Evolutionary conservation across 1,284 basidiomycete genomes (phyloP).

Genomic region (Stygiomarasmius scandens): DNA sequence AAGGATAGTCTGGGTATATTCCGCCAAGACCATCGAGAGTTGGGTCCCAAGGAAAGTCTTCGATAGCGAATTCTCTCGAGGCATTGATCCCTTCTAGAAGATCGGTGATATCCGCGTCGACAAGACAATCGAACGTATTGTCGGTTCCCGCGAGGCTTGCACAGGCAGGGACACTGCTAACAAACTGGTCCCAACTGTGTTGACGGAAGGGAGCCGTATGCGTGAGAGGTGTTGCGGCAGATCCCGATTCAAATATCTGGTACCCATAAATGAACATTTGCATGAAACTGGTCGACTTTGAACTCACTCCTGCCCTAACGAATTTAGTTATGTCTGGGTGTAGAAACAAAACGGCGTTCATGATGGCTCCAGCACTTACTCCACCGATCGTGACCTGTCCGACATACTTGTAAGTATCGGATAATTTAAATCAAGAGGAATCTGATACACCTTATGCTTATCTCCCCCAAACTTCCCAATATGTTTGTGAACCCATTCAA

Average conservation of each 20-base stretch:
- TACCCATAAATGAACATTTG: not conserved
- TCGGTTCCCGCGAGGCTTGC: constrained; percentile 28
- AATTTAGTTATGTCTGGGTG: constrained; percentile 40
- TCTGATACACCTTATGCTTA: constrained; percentile 30
- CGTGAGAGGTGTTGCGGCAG: constrained; percentile 22
- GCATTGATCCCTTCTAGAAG: constrained; percentile 2
- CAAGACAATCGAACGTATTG: constrained; percentile 44
- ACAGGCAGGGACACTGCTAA: constrained; percentile 39
- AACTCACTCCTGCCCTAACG: constrained; percentile 44
- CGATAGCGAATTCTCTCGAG: constrained; percentile 18
- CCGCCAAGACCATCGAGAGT: constrained; percentile 22
- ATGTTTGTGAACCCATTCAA: constrained; percentile 39
- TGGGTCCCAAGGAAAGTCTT: constrained; percentile 41
- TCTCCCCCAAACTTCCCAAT: constrained; percentile 43
- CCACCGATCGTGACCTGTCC: constrained; percentile 53
- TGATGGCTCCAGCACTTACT: constrained; percentile 53
- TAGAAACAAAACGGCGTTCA: constrained; percentile 43
- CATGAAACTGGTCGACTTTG: not conserved
- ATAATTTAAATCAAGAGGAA: not conserved
- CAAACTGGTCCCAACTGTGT: constrained; percentile 45
- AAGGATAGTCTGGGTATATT: constrained; percentile 15
- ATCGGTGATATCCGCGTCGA: not conserved
- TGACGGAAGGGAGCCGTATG: constrained; percentile 30
- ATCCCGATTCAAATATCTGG: constrained; percentile 45
- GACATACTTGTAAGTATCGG: not conserved